A percentile compares a stretch with the other conserved stretches of the same genome.
phyloP scores from a whole-genome alignment of 345 rosid species.

The Hirschfeldia incana region DNA sequence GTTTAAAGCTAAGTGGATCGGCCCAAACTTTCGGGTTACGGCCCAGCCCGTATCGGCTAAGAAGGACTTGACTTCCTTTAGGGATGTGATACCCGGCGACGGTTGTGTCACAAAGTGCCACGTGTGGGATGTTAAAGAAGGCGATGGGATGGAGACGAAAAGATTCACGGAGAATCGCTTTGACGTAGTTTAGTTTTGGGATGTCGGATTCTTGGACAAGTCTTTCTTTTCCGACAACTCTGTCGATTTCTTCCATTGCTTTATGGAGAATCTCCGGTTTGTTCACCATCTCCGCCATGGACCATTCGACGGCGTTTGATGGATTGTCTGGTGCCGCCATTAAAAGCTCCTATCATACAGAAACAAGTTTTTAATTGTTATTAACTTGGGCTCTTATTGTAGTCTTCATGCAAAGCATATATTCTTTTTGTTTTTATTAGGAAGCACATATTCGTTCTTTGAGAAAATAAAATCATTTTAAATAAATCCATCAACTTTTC shows the following conservation, averaged over 20 bases:
- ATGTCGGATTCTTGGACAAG: conserved; percentile 46
- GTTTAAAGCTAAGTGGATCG: conserved; percentile 42
- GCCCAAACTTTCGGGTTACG: conserved; percentile 47
- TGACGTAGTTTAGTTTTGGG: conserved; percentile 40
- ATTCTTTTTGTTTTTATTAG: neutral
- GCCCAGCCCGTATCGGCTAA: conserved; percentile 37
- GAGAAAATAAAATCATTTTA: neutral
- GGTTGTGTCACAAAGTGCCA: conserved; percentile 41
- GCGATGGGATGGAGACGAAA: conserved; percentile 47
- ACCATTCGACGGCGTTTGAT: conserved; percentile 46
- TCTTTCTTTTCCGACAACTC: conserved; percentile 44
- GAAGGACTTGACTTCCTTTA: conserved; percentile 43
- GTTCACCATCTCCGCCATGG: conserved; percentile 44
- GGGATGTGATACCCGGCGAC: conserved; percentile 45
- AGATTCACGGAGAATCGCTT: conserved; percentile 42
- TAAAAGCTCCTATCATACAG: conserved; percentile 36
- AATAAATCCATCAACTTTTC: neutral
- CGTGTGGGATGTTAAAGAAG: conserved; percentile 46
- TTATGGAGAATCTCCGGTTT: conserved; percentile 39
- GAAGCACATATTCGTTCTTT: neutral
- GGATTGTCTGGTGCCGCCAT: conserved; percentile 48
- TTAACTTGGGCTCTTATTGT: neutral
- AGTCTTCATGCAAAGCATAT: neutral
- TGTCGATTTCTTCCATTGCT: conserved; percentile 43
- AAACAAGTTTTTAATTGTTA: neutral